These are phyloP conservation scores for Dichomitus squalens DNA, from an alignment of 1,284 basidiomycete genomes.

Conservation along the genomic window DNA sequence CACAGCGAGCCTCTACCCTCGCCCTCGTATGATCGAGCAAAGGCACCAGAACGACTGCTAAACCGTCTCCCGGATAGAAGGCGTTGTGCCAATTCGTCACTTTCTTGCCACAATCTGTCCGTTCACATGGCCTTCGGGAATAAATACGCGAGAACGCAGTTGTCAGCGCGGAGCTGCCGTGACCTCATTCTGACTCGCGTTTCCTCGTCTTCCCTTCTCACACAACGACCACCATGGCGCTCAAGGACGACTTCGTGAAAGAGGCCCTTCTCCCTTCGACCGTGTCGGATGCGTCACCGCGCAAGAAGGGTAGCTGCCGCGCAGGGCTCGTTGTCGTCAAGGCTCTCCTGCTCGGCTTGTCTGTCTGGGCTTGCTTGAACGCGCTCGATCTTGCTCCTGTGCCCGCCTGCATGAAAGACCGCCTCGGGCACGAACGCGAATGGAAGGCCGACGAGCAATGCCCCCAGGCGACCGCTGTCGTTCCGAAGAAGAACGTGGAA, in stretches of 20 bases:
- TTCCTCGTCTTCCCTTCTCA: conserved; percentile 5
- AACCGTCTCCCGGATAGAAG: conserved; percentile 13
- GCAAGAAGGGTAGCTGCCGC: conserved; percentile 6
- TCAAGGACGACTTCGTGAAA: conserved; percentile 15
- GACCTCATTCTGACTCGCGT: conserved; percentile 7
- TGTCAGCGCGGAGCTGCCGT: not conserved
- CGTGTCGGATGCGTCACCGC: conserved; percentile 5
- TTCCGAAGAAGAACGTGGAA: conserved; percentile 43
- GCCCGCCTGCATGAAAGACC: conserved; percentile 3
- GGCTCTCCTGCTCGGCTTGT: conserved; percentile 12
- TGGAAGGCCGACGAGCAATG: conserved; percentile 35
- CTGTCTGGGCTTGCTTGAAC: conserved; percentile 12
- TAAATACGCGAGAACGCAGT: not conserved
- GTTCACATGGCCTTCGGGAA: conserved; percentile 4
- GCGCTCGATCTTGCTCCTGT: conserved; percentile 8
- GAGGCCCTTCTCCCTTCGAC: conserved; percentile 11
- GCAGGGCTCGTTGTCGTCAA: conserved; percentile 10
- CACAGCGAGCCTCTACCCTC: too few species aligned
- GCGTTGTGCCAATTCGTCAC: not conserved
- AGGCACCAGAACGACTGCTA: not conserved
- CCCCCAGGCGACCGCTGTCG: conserved; percentile 46
- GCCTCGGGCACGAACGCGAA: not conserved
- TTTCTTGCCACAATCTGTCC: not conserved
- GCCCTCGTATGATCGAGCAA: not conserved
- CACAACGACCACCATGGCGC: conserved; percentile 21